Evolutionary conservation across 2,329 filamentous ascomycete genomes (phyloP).

Genomic region (Rugonectria rugulosa): DNA sequence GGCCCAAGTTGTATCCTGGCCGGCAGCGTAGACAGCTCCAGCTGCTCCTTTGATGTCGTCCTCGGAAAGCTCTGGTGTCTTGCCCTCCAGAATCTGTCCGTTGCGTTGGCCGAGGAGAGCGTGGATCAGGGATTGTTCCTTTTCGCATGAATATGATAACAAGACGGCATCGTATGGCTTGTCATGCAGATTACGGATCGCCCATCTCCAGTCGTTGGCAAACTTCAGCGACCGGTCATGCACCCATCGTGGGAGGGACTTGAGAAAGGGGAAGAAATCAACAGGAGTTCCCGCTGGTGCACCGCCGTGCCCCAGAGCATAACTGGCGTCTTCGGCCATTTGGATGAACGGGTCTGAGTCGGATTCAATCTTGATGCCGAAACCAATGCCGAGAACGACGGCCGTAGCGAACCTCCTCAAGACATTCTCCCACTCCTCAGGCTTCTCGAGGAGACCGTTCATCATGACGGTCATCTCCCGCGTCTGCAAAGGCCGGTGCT

Average conservation of each 20-base stretch:
- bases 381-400: constrained; percentile 52
- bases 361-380: constrained; percentile 49
- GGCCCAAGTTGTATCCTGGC: constrained; percentile 55
- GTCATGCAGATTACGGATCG: constrained; percentile 52
- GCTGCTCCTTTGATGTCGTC: constrained; percentile 59
- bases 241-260: constrained; percentile 50
- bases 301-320: constrained; percentile 40
- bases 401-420: constrained; percentile 50
- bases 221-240: constrained; percentile 42
- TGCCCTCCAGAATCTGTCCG: constrained; percentile 36
- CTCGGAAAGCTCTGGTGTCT: constrained; percentile 44
- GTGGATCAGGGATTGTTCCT: constrained; percentile 40
- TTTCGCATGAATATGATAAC: constrained; percentile 34
- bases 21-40: constrained; percentile 56
- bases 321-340: constrained; percentile 43
- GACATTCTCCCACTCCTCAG: constrained; percentile 47
- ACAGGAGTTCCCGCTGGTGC: constrained; percentile 48
- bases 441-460: constrained; percentile 41
- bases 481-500: constrained; percentile 46
- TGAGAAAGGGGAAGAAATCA: constrained; percentile 56
- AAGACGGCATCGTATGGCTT: constrained; percentile 50
- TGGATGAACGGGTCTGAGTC: constrained; percentile 51
- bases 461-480: constrained; percentile 43
- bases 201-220: constrained; percentile 40
- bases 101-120: constrained; percentile 38